Percentiles rank a stretch among this genome's conserved stretches.
These are phyloP conservation scores for Aaosphaeria arxii DNA, from an alignment of 2,329 filamentous ascomycete genomes.

Conservation along the genomic window DNA sequence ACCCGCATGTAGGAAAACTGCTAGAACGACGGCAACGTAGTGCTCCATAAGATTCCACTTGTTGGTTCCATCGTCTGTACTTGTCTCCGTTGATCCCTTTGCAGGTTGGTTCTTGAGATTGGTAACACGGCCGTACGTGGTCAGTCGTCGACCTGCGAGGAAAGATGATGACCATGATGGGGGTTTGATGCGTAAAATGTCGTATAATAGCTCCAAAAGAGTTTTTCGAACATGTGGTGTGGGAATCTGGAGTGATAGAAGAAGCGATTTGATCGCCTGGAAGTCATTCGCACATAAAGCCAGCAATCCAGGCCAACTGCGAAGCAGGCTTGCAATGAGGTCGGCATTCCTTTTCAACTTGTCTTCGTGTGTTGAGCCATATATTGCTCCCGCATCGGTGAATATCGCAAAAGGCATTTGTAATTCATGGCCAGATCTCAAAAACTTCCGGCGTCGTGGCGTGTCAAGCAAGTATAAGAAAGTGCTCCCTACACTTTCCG, in stretches of 20 bases:
- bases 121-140: slow-evolving; percentile 92
- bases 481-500: slow-evolving; percentile 82
- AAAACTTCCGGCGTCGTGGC: slow-evolving; percentile 73
- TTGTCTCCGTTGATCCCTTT: slow-evolving; percentile 55
- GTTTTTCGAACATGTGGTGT: slow-evolving; percentile 64
- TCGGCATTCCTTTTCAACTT: slow-evolving; percentile 82
- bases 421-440: slow-evolving; percentile 86
- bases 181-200: slow-evolving; percentile 82
- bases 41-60: slow-evolving; percentile 83
- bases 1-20: slow-evolving; percentile 79
- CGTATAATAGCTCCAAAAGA: slow-evolving; percentile 83
- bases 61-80: slow-evolving; percentile 62
- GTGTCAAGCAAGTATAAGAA: slow-evolving; percentile 87
- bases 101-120: slow-evolving; percentile 67
- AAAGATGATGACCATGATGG: slow-evolving; percentile 95
- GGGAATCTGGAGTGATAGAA: slow-evolving; percentile 62
- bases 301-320: slow-evolving; percentile 91
- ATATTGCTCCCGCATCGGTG: slow-evolving; percentile 68
- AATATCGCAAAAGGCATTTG: slow-evolving; percentile 86
- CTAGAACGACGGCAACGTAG: slow-evolving; percentile 84
- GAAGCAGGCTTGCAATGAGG: slow-evolving; percentile 86
- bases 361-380: slow-evolving; percentile 54
- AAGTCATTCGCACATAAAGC: slow-evolving; percentile 85
- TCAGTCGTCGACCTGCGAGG: slow-evolving; percentile 84
- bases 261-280: slow-evolving; percentile 75